phyloP scores from a whole-genome alignment of 2,329 filamentous ascomycete species.

The Aureobasidium sp. region DNA sequence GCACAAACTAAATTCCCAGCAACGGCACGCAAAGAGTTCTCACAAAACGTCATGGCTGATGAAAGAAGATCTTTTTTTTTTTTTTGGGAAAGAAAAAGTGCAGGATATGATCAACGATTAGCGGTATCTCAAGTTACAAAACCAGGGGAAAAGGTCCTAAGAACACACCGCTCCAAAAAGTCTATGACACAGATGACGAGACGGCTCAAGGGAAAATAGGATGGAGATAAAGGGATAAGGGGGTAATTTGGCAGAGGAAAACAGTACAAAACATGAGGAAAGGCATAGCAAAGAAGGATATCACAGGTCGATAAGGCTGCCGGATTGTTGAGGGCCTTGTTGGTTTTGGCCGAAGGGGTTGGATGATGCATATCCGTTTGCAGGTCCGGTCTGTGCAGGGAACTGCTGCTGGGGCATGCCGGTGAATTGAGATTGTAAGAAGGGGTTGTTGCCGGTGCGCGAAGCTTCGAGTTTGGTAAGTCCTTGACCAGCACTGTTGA shows the following conservation, averaged over 20 bases:
- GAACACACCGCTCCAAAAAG: constrained; percentile 4
- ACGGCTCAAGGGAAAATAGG: neutral
- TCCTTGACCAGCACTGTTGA: constrained; percentile 89
- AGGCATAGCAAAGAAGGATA: neutral
- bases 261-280: neutral
- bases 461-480: constrained; percentile 58
- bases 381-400: constrained; percentile 39
- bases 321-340: constrained; percentile 37
- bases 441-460: constrained; percentile 77
- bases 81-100: neutral
- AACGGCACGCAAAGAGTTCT: neutral
- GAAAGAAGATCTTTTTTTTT: neutral
- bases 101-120: constrained; percentile 9
- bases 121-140: constrained; percentile 11
- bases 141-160: neutral
- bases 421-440: constrained; percentile 74
- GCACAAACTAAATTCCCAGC: neutral
- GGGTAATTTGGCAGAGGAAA: neutral
- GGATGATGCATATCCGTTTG: constrained; percentile 36
- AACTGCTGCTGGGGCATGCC: constrained; percentile 43
- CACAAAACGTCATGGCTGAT: neutral
- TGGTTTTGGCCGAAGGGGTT: constrained; percentile 47
- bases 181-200: constrained; percentile 10
- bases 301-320: constrained; percentile 54
- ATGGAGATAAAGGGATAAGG: neutral